A percentile compares a stretch with the other conserved stretches of the same genome.
phyloP scores from a whole-genome alignment of 139 green algal genomes.

The Limnomonas spitsbergensis region DNA sequence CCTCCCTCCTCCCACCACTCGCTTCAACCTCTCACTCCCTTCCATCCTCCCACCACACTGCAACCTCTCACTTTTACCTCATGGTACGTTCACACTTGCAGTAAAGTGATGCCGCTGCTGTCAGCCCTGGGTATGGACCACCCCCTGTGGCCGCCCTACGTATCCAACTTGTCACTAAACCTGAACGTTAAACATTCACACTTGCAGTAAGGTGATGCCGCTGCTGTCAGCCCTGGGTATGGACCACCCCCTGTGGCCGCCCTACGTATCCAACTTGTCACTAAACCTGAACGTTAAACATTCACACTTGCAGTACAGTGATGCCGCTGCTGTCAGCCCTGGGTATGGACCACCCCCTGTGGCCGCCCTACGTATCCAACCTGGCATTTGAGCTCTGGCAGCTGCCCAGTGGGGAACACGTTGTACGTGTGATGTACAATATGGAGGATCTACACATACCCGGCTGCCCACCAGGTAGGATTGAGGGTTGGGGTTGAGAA shows the following conservation, averaged over 20 bases:
- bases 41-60: too few relatives aligned
- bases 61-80: too few relatives aligned
- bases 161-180: too few relatives aligned
- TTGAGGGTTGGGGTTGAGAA: too few relatives aligned
- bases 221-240: conserved; percentile 49
- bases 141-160: conserved; percentile 60
- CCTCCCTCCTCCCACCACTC: too few relatives aligned
- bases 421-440: conserved; percentile 64
- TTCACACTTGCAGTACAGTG: conserved; percentile 29
- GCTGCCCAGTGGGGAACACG: conserved; percentile 20
- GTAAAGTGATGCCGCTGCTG: conserved; percentile 7
- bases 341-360: conserved; percentile 47
- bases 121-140: conserved; percentile 58
- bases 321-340: conserved; percentile 40
- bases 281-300: too few relatives aligned
- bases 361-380: conserved; percentile 66
- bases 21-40: too few relatives aligned
- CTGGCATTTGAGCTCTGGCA: conserved; percentile 73
- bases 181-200: too few relatives aligned
- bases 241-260: conserved; percentile 55
- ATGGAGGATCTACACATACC: conserved; percentile 50
- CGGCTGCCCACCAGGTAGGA: conserved; percentile 37
- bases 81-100: too few relatives aligned
- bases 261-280: too few relatives aligned
- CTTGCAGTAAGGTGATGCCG: conserved; percentile 29